Evolutionary conservation across 805 yeast species (phyloP).

Genomic region (Saccharomycopsis guyanensis): DNA sequence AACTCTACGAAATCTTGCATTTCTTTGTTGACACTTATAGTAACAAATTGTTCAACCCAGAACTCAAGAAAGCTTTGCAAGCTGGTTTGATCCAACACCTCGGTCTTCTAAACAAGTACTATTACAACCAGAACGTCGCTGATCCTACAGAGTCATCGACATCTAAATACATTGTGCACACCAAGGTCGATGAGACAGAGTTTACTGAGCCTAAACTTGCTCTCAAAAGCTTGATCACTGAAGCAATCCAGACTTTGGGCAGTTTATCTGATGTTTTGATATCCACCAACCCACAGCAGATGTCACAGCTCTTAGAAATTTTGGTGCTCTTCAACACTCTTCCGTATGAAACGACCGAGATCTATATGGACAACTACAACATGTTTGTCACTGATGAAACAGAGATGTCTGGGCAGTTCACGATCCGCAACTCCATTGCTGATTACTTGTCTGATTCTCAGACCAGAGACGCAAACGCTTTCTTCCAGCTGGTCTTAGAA

Average conservation of each 20-base stretch:
- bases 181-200: conserved; percentile 1
- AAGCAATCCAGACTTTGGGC: conserved; percentile 30
- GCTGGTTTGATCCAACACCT: conserved; percentile 6
- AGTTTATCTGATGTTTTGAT: conserved; percentile 21
- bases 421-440: conserved; percentile 53
- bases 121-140: conserved; percentile 13
- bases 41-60: conserved; percentile 4
- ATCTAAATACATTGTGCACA: conserved; percentile 13
- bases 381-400: conserved; percentile 65
- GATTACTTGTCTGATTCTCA: conserved; percentile 49
- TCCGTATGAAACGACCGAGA: conserved; percentile 15
- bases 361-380: conserved; percentile 44
- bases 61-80: conserved; percentile 3
- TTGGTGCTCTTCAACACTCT: conserved; percentile 16
- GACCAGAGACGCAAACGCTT: conserved; percentile 30
- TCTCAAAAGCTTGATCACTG: conserved; percentile 27
- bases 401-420: conserved; percentile 50
- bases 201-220: conserved; percentile 21
- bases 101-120: conserved; percentile 5
- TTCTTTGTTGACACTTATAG: conserved; percentile 25
- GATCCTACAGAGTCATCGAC: conserved; percentile 1
- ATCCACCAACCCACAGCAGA: conserved; percentile 5
- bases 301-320: conserved; percentile 17
- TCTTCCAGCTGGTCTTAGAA: conserved; percentile 16
- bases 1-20: conserved; percentile 27